Evolutionary conservation across 352 stramenopile genomes (phyloP).

Genomic region (Phytophthora vignae): DNA sequence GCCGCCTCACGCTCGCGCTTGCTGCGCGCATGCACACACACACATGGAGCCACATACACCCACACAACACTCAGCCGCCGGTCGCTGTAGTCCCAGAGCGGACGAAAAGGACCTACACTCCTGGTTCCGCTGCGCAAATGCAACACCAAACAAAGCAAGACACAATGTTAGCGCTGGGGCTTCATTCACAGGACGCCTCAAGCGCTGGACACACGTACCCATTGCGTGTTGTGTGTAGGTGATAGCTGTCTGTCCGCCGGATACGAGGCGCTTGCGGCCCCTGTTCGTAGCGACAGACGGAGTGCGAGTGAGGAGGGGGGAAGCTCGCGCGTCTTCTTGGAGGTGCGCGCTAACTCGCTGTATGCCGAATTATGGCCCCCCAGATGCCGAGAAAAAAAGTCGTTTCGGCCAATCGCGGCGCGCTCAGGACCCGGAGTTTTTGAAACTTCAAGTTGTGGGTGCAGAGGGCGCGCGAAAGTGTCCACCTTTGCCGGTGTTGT

Average conservation of each 20-base stretch:
- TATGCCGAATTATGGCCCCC: slow-evolving; percentile 21
- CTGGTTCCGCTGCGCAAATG: slow-evolving; percentile 23
- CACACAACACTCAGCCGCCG: background rate
- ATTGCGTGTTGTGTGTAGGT: background rate
- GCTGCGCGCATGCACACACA: slow-evolving; percentile 25
- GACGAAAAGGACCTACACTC: slow-evolving; percentile 29
- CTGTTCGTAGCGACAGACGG: background rate
- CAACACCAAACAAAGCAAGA: slow-evolving; percentile 2
- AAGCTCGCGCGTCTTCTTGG: slow-evolving; percentile 13
- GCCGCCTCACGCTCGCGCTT: slow-evolving; percentile 51
- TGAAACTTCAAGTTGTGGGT: slow-evolving; percentile 22
- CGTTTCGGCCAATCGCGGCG: slow-evolving; percentile 19
- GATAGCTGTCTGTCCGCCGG: background rate
- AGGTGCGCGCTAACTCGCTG: background rate
- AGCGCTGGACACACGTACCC: background rate
- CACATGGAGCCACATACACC: background rate
- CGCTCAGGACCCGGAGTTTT: slow-evolving; percentile 10
- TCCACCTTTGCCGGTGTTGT: background rate
- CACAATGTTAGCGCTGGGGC: background rate
- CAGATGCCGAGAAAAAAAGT: slow-evolving; percentile 23
- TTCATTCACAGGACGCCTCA: background rate
- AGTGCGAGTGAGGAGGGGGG: background rate
- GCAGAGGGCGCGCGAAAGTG: background rate
- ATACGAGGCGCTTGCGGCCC: background rate
- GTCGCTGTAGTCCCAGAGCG: slow-evolving; percentile 12